Percentiles rank a stretch among this genome's conserved stretches.
These are phyloP conservation scores for Claviceps maximensis DNA, from an alignment of 2,329 filamentous ascomycete genomes.

Conservation along the genomic window DNA sequence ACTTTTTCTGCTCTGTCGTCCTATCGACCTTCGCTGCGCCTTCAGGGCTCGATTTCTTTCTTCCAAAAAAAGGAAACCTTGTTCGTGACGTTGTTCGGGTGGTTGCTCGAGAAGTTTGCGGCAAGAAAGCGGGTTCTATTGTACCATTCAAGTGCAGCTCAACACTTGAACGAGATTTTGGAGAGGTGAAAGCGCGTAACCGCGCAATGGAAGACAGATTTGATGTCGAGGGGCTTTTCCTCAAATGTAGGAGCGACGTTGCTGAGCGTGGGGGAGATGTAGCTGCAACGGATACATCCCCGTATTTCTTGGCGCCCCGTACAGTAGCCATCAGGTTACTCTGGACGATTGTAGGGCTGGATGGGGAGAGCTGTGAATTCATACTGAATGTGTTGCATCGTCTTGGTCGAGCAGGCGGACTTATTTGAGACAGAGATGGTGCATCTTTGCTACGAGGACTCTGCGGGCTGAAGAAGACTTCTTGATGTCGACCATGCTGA, in stretches of 20 bases:
- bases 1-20: constrained; percentile 18
- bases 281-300: constrained; percentile 24
- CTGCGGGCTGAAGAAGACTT: constrained; percentile 21
- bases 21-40: constrained; percentile 36
- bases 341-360: constrained; percentile 43
- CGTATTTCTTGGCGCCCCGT: constrained; percentile 30
- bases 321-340: constrained; percentile 33
- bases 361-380: constrained; percentile 38
- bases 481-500: not conserved
- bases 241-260: constrained; percentile 17
- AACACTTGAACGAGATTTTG: constrained; percentile 6
- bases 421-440: constrained; percentile 19
- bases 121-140: constrained; percentile 10
- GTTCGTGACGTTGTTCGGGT: constrained; percentile 40
- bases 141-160: constrained; percentile 12
- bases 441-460: constrained; percentile 16
- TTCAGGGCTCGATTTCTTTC: constrained; percentile 50
- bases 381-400: constrained; percentile 54
- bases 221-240: constrained; percentile 19
- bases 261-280: constrained; percentile 22
- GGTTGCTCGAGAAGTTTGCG: constrained; percentile 41
- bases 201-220: constrained; percentile 13
- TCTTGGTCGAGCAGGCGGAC: constrained; percentile 48
- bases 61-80: constrained; percentile 67
- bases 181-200: constrained; percentile 6